Base-by-base conservation (phyloP, 208 protist species). In the Acanthamoeba healyi region DNA sequence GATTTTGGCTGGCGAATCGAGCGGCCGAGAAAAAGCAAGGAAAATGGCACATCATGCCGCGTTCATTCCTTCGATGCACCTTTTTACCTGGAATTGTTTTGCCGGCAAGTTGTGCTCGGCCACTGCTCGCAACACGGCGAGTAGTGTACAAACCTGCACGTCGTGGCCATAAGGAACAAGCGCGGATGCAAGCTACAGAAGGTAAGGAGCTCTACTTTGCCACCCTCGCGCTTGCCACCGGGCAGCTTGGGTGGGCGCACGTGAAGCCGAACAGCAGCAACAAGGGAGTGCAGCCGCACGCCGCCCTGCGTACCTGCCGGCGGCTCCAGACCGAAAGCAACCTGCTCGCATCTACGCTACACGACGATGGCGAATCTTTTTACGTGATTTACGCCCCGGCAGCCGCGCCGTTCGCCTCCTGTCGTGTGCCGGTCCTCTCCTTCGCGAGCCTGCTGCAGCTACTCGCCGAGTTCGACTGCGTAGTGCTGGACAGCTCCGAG, bases 141-240 rank as follows among this genome's bases (percentile, higher is more conserved):
- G 7, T 61, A n/a, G 3, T 24, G 17, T 61, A 5, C 12, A 15
- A 26, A 19, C 22, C 54, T 4, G 54, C 54, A 61, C 3, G 19
- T 24, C 15, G 15, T 19, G 15, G 49, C 10, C 49, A 54, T 15
- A 15, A 61, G 19, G 5, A 61, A 61, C 12, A 26, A 15, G 22
- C 22, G 54, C 12, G 22, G 26, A 72, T n/a, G n/a, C n/a, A n/a
- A n/a, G n/a, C n/a, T n/a, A n/a, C n/a, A n/a, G n/a, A n/a, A n/a
- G n/a, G n/a, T n/a, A n/a, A 72, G 63, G 72, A 82, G 36, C 7
- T 82, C 72, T 82, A 82, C 72, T 82, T 82, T 29, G 72, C 72
- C 7, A 32, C 72, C 7, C 72, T 82, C 17, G 34, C 38, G 3
- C 72, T 82, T 4, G 6, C 72, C 10, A 4, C 38, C 5, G 2